These are phyloP conservation scores for Fusarium succisae DNA, from an alignment of 2,329 filamentous ascomycete genomes.

Conservation along the genomic window DNA sequence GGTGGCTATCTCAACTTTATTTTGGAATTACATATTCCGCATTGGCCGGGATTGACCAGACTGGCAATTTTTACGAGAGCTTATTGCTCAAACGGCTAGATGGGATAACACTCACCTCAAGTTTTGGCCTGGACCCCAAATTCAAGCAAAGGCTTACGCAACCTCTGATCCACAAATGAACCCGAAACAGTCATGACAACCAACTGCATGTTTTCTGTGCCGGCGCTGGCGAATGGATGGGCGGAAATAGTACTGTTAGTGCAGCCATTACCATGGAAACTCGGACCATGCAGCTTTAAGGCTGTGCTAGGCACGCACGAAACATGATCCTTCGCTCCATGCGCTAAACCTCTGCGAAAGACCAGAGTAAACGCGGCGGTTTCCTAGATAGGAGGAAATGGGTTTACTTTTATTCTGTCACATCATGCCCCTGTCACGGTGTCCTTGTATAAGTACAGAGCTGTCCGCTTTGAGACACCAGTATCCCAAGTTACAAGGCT, in stretches of 20 bases:
- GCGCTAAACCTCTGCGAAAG: background rate
- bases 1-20: background rate
- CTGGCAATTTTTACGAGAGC: background rate
- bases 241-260: background rate
- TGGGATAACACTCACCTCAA: background rate
- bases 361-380: slow-evolving; percentile 2
- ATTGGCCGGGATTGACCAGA: background rate
- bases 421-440: background rate
- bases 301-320: slow-evolving; percentile 24
- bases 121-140: slow-evolving; percentile 1
- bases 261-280: slow-evolving; percentile 17
- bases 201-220: background rate
- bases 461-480: background rate
- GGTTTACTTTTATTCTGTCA: background rate
- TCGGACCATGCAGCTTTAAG: slow-evolving; percentile 9
- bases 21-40: background rate
- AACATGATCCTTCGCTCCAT: slow-evolving; percentile 5
- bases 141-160: slow-evolving; percentile 28
- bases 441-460: slow-evolving; percentile 20
- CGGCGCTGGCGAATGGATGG: slow-evolving; percentile 11
- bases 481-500: background rate
- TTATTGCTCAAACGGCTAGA: background rate
- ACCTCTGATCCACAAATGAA: slow-evolving; percentile 22
- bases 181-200: slow-evolving; percentile 10
- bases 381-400: slow-evolving; percentile 23